phyloP scores from a whole-genome alignment of 371 early-diverging fungal genomes.

The Syncephalastrum racemosum region DNA sequence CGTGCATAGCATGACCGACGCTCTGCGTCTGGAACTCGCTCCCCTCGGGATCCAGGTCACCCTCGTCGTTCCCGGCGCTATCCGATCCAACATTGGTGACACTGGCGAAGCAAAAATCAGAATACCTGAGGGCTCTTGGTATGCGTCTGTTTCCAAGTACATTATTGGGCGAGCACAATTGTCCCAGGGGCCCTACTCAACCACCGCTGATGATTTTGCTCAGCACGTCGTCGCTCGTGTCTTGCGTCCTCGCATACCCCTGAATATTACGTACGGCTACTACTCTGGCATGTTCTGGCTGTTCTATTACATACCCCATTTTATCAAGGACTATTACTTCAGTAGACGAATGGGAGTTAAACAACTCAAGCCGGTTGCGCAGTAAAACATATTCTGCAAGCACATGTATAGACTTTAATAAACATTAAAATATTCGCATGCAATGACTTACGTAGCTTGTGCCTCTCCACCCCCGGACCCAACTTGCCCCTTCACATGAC shows the following conservation, averaged over 20 bases:
- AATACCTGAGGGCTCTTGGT: constrained; percentile 55
- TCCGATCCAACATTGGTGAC: constrained; percentile 63
- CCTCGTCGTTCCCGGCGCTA: constrained; percentile 60
- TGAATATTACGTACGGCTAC: constrained; percentile 54
- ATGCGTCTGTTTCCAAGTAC: constrained; percentile 36
- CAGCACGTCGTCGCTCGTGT: constrained; percentile 39
- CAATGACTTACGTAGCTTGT: too few relatives aligned
- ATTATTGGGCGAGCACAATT: constrained; percentile 48
- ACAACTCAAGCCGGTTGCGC: constrained; percentile 15
- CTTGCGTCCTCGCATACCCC: constrained; percentile 34
- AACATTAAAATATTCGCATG: too few relatives aligned
- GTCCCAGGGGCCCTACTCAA: constrained; percentile 51
- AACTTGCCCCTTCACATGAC: too few relatives aligned
- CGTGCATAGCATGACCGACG: constrained; percentile 58
- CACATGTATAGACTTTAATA: too few relatives aligned
- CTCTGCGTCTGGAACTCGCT: constrained; percentile 54
- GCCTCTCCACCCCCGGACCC: too few relatives aligned
- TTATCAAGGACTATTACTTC: constrained; percentile 45
- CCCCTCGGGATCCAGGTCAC: constrained; percentile 62
- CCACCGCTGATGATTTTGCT: constrained; percentile 53
- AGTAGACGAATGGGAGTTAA: constrained; percentile 39
- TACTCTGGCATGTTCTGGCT: constrained; percentile 34
- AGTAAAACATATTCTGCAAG: not conserved
- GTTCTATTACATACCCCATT: constrained; percentile 46
- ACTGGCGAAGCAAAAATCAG: constrained; percentile 33